Evolutionary conservation across 2,329 filamentous ascomycete species (phyloP), one percentile per base, ranked within the genome.

Genomic region (Epichloe baconii): DNA sequence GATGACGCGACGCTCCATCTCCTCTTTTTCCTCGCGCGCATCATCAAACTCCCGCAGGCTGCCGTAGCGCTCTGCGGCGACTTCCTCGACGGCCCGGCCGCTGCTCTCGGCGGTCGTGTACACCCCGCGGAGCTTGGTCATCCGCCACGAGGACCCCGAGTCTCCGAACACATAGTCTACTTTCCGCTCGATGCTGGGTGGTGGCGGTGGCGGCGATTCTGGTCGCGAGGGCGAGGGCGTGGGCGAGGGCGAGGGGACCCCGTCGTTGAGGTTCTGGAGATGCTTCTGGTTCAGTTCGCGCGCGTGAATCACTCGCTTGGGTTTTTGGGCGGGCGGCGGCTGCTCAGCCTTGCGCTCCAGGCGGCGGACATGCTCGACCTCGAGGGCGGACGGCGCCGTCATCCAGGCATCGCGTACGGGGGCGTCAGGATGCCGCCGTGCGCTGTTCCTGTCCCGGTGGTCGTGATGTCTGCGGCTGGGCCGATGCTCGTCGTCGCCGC

Each of bases 81-180:
- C 73, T 1, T 95, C 87, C 6, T 97, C 91, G 0, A 94, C 75
- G 0, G 79, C 61, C n/a, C 76, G 76, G 0, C 82, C 83, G 0
- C 74, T 82, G 59, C 93, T 83, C 58, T 94, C 77, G 0, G 89
- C 88, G 50, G 83, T 78, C 26, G 80, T 78, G 65, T 95, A 95
- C 2, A 95, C 87, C 11, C 82, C 85, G 57, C 86, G 89, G 35
- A 98, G 78, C 66, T 90, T 96, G 5, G 85, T 95, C 90, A 98
- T 95, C 47, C 94, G 83, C 93, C 94, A 98, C 59, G 88, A 80
- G 14, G 90, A 91, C 0, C 93, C 91, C 6, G 79, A 71, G 64
- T 98, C 93, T 17, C 94, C 93, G 66, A 98, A 94, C 0, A 72
- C 86, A 63, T 97, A 98, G 52, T 79, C 74, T 8, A 94, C 79